Evolutionary conservation across 2,329 filamentous ascomycete species (phyloP).

Genomic region (Colletotrichum cereale): DNA sequence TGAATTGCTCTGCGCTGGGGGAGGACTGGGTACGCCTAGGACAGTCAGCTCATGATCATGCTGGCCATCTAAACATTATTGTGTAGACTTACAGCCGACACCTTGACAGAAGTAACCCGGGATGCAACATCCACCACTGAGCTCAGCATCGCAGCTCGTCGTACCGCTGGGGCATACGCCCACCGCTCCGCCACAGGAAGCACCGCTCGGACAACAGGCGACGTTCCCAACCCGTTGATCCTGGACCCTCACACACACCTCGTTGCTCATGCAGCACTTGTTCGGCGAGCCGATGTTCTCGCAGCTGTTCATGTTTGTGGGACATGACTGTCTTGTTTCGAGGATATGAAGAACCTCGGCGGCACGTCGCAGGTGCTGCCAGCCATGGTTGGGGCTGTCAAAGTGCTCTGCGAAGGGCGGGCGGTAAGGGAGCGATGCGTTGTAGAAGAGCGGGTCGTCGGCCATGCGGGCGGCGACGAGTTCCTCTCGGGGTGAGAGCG

Average conservation of each 20-base stretch:
- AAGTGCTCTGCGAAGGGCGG: slow-evolving; percentile 66
- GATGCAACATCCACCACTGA: slow-evolving; percentile 83
- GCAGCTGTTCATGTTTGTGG: slow-evolving; percentile 74
- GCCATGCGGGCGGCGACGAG: slow-evolving; percentile 49
- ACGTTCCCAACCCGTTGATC: slow-evolving; percentile 75
- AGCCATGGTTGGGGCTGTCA: slow-evolving; percentile 44
- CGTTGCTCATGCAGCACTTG: slow-evolving; percentile 77
- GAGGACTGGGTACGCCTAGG: slow-evolving; percentile 51
- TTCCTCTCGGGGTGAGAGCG: slow-evolving; percentile 47
- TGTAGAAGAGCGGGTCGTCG: slow-evolving; percentile 35
- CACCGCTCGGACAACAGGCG: slow-evolving; percentile 79
- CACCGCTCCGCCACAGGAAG: slow-evolving; percentile 73
- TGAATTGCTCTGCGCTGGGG: slow-evolving; percentile 41
- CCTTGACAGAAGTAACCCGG: slow-evolving; percentile 77
- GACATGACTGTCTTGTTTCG: slow-evolving; percentile 74
- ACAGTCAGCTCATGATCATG: slow-evolving; percentile 32
- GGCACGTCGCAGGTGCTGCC: slow-evolving; percentile 56
- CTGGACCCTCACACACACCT: slow-evolving; percentile 74
- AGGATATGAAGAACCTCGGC: slow-evolving; percentile 62
- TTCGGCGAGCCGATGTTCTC: slow-evolving; percentile 73
- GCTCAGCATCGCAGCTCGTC: slow-evolving; percentile 71
- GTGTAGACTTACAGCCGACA: slow-evolving; percentile 72
- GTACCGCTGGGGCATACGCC: slow-evolving; percentile 72
- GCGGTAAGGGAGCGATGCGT: slow-evolving; percentile 51
- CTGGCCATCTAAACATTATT: neutral